These are phyloP conservation scores for Bondarzewia mesenterica DNA, from an alignment of 1,284 basidiomycete species.

Conservation along the genomic window DNA sequence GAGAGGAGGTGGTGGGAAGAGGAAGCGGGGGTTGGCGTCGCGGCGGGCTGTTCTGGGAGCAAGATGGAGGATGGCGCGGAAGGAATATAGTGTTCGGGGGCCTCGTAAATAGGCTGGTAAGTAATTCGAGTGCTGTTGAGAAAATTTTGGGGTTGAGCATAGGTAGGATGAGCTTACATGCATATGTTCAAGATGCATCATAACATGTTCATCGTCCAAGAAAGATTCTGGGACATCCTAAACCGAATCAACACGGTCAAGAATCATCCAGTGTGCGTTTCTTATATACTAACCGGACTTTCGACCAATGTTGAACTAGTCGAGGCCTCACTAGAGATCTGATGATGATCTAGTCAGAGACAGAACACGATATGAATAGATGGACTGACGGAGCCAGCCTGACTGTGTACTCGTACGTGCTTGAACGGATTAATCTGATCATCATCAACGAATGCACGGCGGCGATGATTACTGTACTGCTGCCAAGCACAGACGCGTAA, in stretches of 20 bases:
- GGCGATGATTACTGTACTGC: slow-evolving; percentile 2
- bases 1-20: slow-evolving; percentile 9
- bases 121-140: background rate
- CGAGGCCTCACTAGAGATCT: slow-evolving; percentile 11
- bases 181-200: slow-evolving; percentile 13
- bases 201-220: slow-evolving; percentile 11
- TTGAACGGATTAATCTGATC: background rate
- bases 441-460: slow-evolving; percentile 8
- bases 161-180: slow-evolving; percentile 6
- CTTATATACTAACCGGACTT: slow-evolving; percentile 4
- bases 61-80: slow-evolving; percentile 12
- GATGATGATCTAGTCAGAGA: background rate
- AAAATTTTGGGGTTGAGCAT: background rate
- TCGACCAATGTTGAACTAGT: slow-evolving; percentile 13
- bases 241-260: background rate
- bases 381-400: slow-evolving; percentile 10
- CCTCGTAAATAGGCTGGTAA: slow-evolving; percentile 11
- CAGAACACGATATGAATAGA: background rate
- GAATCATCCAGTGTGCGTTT: background rate
- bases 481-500: too few relatives aligned
- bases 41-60: slow-evolving; percentile 1
- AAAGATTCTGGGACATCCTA: slow-evolving; percentile 6
- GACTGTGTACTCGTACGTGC: slow-evolving; percentile 9
- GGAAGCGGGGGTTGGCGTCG: slow-evolving; percentile 4
- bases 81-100: slow-evolving; percentile 9